A percentile compares a stretch with the other conserved stretches of the same genome.
Evolutionary conservation across 352 stramenopile species (phyloP).

Genomic region (Globisporangium megalacanthum): DNA sequence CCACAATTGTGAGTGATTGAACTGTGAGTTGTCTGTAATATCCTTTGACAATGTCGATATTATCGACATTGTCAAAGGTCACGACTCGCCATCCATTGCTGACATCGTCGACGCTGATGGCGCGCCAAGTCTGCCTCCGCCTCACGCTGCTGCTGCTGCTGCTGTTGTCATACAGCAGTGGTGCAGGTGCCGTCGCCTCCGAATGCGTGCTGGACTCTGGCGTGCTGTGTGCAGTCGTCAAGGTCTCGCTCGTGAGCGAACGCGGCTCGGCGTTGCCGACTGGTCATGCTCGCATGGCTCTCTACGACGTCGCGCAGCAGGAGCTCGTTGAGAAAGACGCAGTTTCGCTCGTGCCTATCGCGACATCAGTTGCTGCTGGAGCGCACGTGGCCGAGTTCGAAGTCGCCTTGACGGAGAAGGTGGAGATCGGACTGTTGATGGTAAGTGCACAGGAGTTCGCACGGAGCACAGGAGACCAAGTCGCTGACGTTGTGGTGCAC

Average conservation of each 20-base stretch:
- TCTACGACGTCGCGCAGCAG: slow-evolving; percentile 16
- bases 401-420: neutral
- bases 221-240: slow-evolving; percentile 17
- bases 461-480: neutral
- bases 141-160: too few relatives aligned
- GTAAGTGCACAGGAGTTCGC: neutral
- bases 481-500: neutral
- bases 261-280: slow-evolving; percentile 3
- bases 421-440: slow-evolving; percentile 10
- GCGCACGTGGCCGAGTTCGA: neutral
- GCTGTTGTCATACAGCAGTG: too few relatives aligned
- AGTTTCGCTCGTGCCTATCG: neutral
- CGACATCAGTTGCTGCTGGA: slow-evolving; percentile 1
- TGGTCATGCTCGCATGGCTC: slow-evolving; percentile 11
- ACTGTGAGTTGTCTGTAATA: too few relatives aligned
- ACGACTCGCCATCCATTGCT: too few relatives aligned
- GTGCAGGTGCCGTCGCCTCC: too few relatives aligned
- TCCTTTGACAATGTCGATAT: too few relatives aligned
- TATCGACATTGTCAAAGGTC: too few relatives aligned
- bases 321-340: slow-evolving; percentile 10
- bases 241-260: slow-evolving; percentile 23
- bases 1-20: too few relatives aligned
- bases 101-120: too few relatives aligned
- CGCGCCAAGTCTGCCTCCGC: too few relatives aligned
- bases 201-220: too few relatives aligned